A percentile compares a stretch with the other conserved stretches of the same genome.
Conservation (phyloP, 768 basidiomycete species). For the Hortiboletus campestris region DNA sequence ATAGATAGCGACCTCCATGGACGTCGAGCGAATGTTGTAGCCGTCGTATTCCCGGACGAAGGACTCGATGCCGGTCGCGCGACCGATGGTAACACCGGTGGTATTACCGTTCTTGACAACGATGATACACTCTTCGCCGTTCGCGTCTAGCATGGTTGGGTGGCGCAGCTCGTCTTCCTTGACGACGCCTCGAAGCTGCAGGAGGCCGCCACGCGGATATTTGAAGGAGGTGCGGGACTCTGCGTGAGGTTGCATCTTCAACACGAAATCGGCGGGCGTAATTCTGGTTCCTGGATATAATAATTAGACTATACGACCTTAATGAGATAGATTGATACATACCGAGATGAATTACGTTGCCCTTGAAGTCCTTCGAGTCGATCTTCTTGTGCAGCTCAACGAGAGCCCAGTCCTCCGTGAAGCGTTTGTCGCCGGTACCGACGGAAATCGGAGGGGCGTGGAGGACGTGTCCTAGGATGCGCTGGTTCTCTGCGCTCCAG, state of each 20-base stretch:
- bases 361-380: not conserved
- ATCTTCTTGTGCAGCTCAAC: not conserved
- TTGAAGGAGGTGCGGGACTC: no score
- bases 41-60: not conserved
- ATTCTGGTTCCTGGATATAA: no score
- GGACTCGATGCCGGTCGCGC: not conserved
- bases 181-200: not conserved
- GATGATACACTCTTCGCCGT: not conserved
- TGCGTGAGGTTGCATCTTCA: no score
- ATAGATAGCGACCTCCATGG: not conserved
- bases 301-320: no score
- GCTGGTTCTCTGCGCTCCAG: no score
- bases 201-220: not conserved
- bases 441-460: no score
- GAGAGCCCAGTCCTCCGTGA: not conserved
- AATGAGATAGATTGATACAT: not conserved
- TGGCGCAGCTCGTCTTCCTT: not conserved
- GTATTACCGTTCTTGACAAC: not conserved
- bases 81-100: not conserved
- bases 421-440: no score
- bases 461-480: constrained; percentile 10
- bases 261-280: no score
- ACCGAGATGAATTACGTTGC: not conserved
- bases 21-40: not conserved
- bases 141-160: not conserved